Base-by-base conservation (phyloP, 352 stramenopile species). In the Phytophthora colocasiae region DNA sequence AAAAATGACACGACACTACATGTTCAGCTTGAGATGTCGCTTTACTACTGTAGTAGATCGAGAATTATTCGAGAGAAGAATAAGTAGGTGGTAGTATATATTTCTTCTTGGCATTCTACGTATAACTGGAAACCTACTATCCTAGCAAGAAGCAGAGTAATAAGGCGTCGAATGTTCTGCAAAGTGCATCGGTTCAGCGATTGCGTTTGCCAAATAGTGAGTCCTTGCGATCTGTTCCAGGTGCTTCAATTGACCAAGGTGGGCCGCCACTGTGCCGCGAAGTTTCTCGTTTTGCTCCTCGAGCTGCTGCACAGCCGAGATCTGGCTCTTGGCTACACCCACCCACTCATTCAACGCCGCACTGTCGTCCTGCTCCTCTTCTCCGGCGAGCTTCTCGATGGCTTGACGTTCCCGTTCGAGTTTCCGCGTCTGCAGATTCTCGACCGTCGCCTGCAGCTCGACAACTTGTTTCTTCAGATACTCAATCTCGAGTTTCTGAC, bases 281-380 rank as follows among this genome's bases (percentile, higher is more conserved):
- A 87, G 62, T 38, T 75, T 80, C 22, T 58, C 36, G 54, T 87
- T 87, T 56, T 89, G 63, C 22, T 77, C 22, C 15, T 73, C 59
- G 2, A 78, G 70, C 41, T 69, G 59, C 3, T 77, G 62, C 9
- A 59, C 65, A 17, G 61, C 66, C 1, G 39, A 38, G 0, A 63
- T 38, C 52, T 78, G 75, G 2, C 44, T 52, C 61, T 62, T 59
- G 0, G 66, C 61, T 4, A 55, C 49, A 2, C 19, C 31, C 36
- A 51, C 47, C 63, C 66, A 76, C 3, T 63, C 26, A 19, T 61
- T 53, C 11, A 51, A 34, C 11, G 26, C 7, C 0, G 47, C 40
- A 15, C 27, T 47, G 22, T 47, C 26, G n/a, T 58, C 9, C 8
- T 17, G 34, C 2, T 3, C 34, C 1, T 62, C 51, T 22, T 26